phyloP scores from a whole-genome alignment of 2,329 filamentous ascomycete genomes.

The Cytospora piceae region DNA sequence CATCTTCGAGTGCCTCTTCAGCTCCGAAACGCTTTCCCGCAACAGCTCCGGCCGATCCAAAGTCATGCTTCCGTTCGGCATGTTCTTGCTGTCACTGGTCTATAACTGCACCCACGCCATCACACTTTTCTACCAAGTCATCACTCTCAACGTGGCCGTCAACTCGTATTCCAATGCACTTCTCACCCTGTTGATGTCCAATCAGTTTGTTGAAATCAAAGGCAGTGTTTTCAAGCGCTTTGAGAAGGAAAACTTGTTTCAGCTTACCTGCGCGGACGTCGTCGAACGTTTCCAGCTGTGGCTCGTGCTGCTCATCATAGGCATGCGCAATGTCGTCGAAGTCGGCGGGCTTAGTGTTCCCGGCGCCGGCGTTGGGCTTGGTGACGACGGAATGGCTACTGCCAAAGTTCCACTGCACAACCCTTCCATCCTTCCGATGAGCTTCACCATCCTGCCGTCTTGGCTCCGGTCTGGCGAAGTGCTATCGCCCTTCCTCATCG shows the following conservation, averaged over 20 bases:
- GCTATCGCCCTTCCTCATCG: slow-evolving; percentile 88
- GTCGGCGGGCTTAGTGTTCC: slow-evolving; percentile 79
- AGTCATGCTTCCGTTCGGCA: slow-evolving; percentile 82
- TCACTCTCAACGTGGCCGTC: slow-evolving; percentile 95
- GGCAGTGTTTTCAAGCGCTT: slow-evolving; percentile 98
- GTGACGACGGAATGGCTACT: slow-evolving; percentile 51
- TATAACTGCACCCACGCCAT: slow-evolving; percentile 91
- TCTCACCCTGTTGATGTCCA: slow-evolving; percentile 88
- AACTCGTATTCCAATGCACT: slow-evolving; percentile 98
- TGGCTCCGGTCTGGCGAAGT: slow-evolving; percentile 82
- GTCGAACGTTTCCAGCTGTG: slow-evolving; percentile 97
- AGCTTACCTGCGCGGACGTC: slow-evolving; percentile 93
- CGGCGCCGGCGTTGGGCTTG: slow-evolving; percentile 54
- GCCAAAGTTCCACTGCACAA: slow-evolving; percentile 65
- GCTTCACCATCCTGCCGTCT: slow-evolving; percentile 85
- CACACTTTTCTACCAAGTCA: slow-evolving; percentile 94
- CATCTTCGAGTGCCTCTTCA: slow-evolving; percentile 94
- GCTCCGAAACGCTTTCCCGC: slow-evolving; percentile 86
- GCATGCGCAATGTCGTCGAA: slow-evolving; percentile 93
- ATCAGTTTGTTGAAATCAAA: slow-evolving; percentile 99
- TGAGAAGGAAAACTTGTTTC: slow-evolving; percentile 96
- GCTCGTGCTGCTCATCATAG: slow-evolving; percentile 97
- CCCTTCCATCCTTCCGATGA: slow-evolving; percentile 80
- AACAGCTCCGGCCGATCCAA: slow-evolving; percentile 89
- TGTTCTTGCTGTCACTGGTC: slow-evolving; percentile 82